phyloP scores from a whole-genome alignment of 106 monocot species.

The Allium sativum region DNA sequence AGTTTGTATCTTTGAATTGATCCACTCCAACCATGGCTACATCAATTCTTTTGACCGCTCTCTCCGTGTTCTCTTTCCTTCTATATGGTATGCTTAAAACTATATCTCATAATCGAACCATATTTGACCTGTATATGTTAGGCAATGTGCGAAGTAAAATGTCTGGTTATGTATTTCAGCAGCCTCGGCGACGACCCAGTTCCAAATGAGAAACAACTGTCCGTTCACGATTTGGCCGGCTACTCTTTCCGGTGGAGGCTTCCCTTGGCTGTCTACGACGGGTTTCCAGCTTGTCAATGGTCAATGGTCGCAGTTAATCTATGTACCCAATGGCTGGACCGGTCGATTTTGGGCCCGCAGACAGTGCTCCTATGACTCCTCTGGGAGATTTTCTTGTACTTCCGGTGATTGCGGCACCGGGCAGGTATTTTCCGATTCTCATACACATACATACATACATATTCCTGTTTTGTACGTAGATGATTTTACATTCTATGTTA shows the following conservation, averaged over 20 bases:
- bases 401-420: slow-evolving; percentile 20
- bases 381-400: slow-evolving; percentile 23
- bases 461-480: too few species aligned
- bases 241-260: slow-evolving; percentile 11
- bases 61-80: neutral
- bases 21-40: slow-evolving; percentile 3
- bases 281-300: slow-evolving; percentile 25
- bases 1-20: too few species aligned
- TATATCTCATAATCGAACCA: neutral
- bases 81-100: slow-evolving; percentile 1
- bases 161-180: slow-evolving; percentile 5
- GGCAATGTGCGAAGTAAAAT: neutral
- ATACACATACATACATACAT: too few species aligned
- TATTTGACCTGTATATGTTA: neutral
- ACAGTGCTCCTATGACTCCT: slow-evolving; percentile 17
- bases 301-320: neutral
- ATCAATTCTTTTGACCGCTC: neutral
- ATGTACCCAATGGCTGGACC: slow-evolving; percentile 17
- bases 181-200: slow-evolving; percentile 1
- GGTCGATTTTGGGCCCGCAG: slow-evolving; percentile 37
- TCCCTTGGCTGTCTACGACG: slow-evolving; percentile 6
- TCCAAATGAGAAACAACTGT: slow-evolving; percentile 34
- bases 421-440: neutral
- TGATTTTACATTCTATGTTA: too few species aligned
- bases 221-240: slow-evolving; percentile 32